phyloP scores from a whole-genome alignment of 2,329 filamentous ascomycete species.

The Cercospora canescens region DNA sequence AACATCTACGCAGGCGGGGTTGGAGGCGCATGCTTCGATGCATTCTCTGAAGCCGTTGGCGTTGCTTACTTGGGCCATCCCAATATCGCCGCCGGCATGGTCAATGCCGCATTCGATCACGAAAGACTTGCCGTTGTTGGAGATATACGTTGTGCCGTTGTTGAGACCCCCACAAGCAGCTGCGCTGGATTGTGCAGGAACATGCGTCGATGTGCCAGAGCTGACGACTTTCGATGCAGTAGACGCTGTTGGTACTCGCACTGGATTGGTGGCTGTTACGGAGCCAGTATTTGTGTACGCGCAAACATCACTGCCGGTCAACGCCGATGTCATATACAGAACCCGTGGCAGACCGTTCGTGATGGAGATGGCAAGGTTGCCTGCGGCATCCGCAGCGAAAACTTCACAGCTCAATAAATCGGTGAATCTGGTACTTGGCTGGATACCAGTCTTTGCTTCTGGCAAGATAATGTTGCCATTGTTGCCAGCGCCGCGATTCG shows the following conservation, averaged over 20 bases:
- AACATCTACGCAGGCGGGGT: slow-evolving; percentile 32
- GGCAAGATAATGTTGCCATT: slow-evolving; percentile 9
- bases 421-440: slow-evolving; percentile 18
- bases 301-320: slow-evolving; percentile 42
- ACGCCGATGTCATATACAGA: slow-evolving; percentile 39
- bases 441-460: slow-evolving; percentile 13
- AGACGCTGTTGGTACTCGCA: neutral
- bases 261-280: neutral
- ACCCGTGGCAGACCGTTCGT: slow-evolving; percentile 46
- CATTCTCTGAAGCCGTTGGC: slow-evolving; percentile 24
- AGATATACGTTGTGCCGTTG: slow-evolving; percentile 10
- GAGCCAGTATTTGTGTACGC: slow-evolving; percentile 11
- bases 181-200: too few relatives aligned
- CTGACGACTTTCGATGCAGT: neutral
- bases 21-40: slow-evolving; percentile 30
- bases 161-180: too few relatives aligned
- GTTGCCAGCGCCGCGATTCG: slow-evolving; percentile 11
- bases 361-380: slow-evolving; percentile 48
- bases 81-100: slow-evolving; percentile 32
- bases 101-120: slow-evolving; percentile 31
- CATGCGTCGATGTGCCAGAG: slow-evolving; percentile 16
- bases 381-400: slow-evolving; percentile 44
- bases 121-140: slow-evolving; percentile 22
- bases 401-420: slow-evolving; percentile 49
- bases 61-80: too few relatives aligned